Base-by-base conservation (phyloP, 768 basidiomycete species). In the Nevesoporus exiguus region DNA sequence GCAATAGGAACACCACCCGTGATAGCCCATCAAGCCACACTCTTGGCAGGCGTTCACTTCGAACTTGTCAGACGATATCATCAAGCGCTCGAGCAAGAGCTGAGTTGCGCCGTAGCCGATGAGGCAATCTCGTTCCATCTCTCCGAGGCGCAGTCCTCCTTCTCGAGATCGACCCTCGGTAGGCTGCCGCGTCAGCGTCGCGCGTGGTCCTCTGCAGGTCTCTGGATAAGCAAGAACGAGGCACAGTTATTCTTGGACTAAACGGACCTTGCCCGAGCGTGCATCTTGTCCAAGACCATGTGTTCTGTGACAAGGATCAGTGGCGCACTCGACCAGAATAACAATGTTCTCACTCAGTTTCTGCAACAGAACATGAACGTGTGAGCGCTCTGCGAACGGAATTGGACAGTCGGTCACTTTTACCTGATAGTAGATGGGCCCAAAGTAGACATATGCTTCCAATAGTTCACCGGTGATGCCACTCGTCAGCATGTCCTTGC, bases 261-360 rank as follows among this genome's bases (percentile, higher is more conserved):
- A 25, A 34, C 78, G 63, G 70, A 87, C 92, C 93, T 88, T 47
- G 97, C 94, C 54, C 97, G 87, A 60, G 97, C 97, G 64, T 99
- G 97, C 97, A 99, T 99, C 79, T 99, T 99, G 79, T 99, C 97
- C 87, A 98, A 90, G 47, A 98, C 96, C 96, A 98, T 98, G 75
- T 96, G 95, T 77, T 95, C 86, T 90, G 61, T 55, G 59, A 55
- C 21, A 49, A 62, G 59, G 47, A 37, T 34, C 47, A 7, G 49
- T 47, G 46, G 21, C 43, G 49, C 43, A 47, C 29, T 41, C 22
- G 15, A 55, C 41, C 45, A 24, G 36, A 7, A 7, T 5, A 37
- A 52, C 25, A 39, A 21, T 10, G 41, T 51, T 57, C 91, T 77
- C 71, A 97, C 95, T 98, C 52, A 98, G 80, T 86, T 97, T 97